Conservation (phyloP, 371 early-diverging fungal species). For the Umbelopsis sp. region DNA sequence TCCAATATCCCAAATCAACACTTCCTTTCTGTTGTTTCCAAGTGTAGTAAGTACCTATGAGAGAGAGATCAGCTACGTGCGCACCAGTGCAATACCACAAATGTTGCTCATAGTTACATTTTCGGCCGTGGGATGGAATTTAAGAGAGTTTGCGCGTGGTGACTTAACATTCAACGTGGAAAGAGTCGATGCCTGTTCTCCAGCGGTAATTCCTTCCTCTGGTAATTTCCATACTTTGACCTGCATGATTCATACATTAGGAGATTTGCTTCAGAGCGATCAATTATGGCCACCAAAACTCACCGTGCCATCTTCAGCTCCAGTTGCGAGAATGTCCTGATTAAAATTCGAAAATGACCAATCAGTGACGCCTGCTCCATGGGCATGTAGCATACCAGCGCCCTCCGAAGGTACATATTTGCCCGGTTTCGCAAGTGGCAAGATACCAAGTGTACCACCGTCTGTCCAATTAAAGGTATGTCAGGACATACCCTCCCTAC, state of each 20-base stretch:
- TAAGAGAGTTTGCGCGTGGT: conserved; percentile 49
- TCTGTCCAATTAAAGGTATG: conserved; percentile 22
- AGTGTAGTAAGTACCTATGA: conserved; percentile 35
- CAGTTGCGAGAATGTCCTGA: conserved; percentile 49
- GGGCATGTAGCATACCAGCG: conserved; percentile 40
- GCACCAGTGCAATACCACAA: not conserved
- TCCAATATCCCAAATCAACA: conserved; percentile 73
- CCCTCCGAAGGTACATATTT: conserved; percentile 44
- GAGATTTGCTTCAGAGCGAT: not conserved
- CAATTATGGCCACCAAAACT: conserved; percentile 4
- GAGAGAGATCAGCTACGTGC: not conserved
- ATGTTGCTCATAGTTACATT: conserved; percentile 33
- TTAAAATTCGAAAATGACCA: conserved; percentile 63
- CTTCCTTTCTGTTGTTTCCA: conserved; percentile 51
- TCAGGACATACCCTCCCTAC: conserved; percentile 22
- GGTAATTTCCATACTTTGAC: conserved; percentile 48
- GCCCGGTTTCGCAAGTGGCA: conserved; percentile 47
- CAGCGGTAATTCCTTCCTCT: conserved; percentile 16
- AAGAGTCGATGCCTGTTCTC: conserved; percentile 18
- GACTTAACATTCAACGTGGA: conserved; percentile 34
- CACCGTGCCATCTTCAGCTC: conserved; percentile 60
- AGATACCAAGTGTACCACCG: conserved; percentile 49
- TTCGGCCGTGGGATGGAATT: conserved; percentile 62
- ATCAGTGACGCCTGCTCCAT: conserved; percentile 52
- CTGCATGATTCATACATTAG: conserved; percentile 10